Conservation (phyloP, 2,329 filamentous ascomycete species). For the Blastomyces percursus region DNA sequence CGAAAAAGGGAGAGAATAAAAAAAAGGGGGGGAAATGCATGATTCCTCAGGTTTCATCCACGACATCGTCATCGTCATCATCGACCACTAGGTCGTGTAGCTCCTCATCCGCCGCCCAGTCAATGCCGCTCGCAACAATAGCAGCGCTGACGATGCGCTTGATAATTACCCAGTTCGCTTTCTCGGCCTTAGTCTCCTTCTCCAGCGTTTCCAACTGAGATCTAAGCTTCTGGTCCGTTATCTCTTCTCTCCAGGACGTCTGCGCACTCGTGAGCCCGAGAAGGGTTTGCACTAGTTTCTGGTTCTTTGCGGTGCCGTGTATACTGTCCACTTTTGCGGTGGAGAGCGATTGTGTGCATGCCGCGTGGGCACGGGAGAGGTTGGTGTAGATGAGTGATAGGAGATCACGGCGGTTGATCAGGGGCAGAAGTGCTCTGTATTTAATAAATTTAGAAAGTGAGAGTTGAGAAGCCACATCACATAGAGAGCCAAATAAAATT, state of each 20-base stretch:
- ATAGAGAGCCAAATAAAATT: background rate
- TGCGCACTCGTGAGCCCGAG: slow-evolving; percentile 52
- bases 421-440: slow-evolving; percentile 54
- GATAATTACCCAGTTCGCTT: slow-evolving; percentile 59
- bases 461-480: background rate
- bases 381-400: slow-evolving; percentile 54
- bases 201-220: slow-evolving; percentile 50
- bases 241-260: slow-evolving; percentile 41
- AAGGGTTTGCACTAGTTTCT: slow-evolving; percentile 50
- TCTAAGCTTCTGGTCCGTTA: slow-evolving; percentile 43
- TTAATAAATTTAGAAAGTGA: slow-evolving; percentile 11
- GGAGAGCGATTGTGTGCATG: slow-evolving; percentile 44
- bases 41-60: slow-evolving; percentile 8
- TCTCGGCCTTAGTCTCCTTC: slow-evolving; percentile 49
- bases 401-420: slow-evolving; percentile 56
- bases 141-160: slow-evolving; percentile 70
- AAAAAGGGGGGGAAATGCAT: background rate
- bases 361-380: slow-evolving; percentile 44
- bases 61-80: slow-evolving; percentile 23
- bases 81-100: slow-evolving; percentile 62
- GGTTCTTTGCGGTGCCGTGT: slow-evolving; percentile 49
- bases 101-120: slow-evolving; percentile 62
- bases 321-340: slow-evolving; percentile 49
- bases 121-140: slow-evolving; percentile 68
- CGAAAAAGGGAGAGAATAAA: background rate